A percentile compares a stretch with the other conserved stretches of the same genome.
Evolutionary conservation across 192 early-diverging fungal genomes (phyloP).

Genomic region (Dissophora globulifera): DNA sequence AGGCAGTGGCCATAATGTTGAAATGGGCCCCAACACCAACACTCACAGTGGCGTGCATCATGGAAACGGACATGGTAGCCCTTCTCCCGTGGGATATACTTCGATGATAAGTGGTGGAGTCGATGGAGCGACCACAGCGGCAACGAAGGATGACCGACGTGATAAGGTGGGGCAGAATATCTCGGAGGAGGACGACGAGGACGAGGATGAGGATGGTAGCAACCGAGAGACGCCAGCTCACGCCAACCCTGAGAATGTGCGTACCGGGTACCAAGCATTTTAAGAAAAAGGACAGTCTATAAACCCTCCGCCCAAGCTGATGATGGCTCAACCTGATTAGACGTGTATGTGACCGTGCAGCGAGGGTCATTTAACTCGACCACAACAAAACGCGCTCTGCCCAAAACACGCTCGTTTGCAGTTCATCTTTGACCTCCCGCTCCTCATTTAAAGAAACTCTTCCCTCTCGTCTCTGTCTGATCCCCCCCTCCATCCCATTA

Average conservation of each 20-base stretch:
- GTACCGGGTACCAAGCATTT: conserved; percentile 23
- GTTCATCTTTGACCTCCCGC: no score
- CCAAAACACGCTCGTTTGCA: no score
- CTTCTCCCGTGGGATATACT: neutral
- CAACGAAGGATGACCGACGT: conserved; percentile 29
- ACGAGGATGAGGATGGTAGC: conserved; percentile 2
- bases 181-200: conserved; percentile 35
- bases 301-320: conserved; percentile 1
- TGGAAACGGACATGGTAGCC: conserved; percentile 3
- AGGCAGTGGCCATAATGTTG: conserved; percentile 37
- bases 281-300: neutral
- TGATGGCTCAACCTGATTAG: no score
- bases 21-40: conserved; percentile 8
- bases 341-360: no score
- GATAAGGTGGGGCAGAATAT: conserved; percentile 42
- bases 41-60: conserved; percentile 10
- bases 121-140: neutral
- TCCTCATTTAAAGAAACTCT: neutral
- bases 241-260: conserved; percentile 4
- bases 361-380: no score
- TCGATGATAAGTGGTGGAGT: neutral
- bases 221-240: conserved; percentile 5
- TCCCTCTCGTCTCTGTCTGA: neutral
- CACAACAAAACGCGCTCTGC: no score
- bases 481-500: neutral